Evolutionary conservation across 805 yeast genomes (phyloP).

Genomic region (Saccharomyces kudriavzevii): DNA sequence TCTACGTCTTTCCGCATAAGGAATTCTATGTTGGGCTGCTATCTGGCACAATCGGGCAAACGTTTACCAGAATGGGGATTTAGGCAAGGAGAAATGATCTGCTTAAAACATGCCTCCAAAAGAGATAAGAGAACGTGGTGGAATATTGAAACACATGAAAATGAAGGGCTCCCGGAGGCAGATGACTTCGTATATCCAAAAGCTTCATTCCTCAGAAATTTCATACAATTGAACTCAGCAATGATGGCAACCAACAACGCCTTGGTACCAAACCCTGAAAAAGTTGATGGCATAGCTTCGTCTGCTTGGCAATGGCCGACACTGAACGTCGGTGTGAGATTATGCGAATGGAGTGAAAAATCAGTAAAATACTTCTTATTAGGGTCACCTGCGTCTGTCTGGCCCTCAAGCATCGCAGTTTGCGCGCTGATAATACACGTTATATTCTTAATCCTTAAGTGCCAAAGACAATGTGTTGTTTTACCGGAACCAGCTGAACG

Average conservation of each 20-base stretch:
- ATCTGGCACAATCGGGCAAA: slow-evolving; percentile 63
- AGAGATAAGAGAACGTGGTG: slow-evolving; percentile 86
- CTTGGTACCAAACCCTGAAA: slow-evolving; percentile 69
- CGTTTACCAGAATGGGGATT: slow-evolving; percentile 81
- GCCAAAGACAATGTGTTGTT: slow-evolving; percentile 72
- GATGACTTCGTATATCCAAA: slow-evolving; percentile 45
- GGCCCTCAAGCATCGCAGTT: slow-evolving; percentile 63
- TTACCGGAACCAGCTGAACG: slow-evolving; percentile 31
- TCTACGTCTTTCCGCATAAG: slow-evolving; percentile 64
- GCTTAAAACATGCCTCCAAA: slow-evolving; percentile 50
- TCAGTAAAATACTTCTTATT: slow-evolving; percentile 57
- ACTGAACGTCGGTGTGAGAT: slow-evolving; percentile 63
- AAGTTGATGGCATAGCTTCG: slow-evolving; percentile 63
- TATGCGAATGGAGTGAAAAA: slow-evolving; percentile 68
- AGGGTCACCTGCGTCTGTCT: slow-evolving; percentile 73
- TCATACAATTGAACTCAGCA: slow-evolving; percentile 66
- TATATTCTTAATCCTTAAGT: slow-evolving; percentile 37
- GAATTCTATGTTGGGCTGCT: slow-evolving; percentile 61
- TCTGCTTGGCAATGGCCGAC: slow-evolving; percentile 89
- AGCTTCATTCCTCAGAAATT: slow-evolving; percentile 66
- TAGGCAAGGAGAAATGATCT: slow-evolving; percentile 74
- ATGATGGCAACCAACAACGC: slow-evolving; percentile 93
- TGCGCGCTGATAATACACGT: slow-evolving; percentile 43
- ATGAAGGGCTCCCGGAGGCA: slow-evolving; percentile 52
- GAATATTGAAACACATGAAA: slow-evolving; percentile 69